Evolutionary conservation across 257 asterid species (phyloP).

Genomic region (Avicennia marina): DNA sequence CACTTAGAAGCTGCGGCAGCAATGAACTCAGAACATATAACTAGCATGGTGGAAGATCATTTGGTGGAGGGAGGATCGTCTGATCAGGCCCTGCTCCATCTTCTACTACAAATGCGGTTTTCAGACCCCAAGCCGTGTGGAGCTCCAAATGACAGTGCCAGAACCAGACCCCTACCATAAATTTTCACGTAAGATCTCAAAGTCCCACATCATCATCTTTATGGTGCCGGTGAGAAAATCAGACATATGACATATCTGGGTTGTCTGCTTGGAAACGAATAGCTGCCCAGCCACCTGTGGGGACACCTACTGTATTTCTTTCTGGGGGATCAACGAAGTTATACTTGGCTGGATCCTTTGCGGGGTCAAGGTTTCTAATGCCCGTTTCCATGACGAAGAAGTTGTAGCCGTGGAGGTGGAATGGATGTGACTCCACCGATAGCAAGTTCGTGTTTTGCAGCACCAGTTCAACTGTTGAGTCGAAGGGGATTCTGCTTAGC

Average conservation of each 20-base stretch:
- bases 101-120: constrained; percentile 55
- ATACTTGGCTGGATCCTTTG: constrained; percentile 36
- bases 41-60: constrained; percentile 51
- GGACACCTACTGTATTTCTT: constrained; percentile 53
- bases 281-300: constrained; percentile 57
- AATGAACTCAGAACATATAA: not conserved
- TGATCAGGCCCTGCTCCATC: constrained; percentile 50
- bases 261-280: constrained; percentile 53
- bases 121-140: constrained; percentile 60
- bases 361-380: constrained; percentile 37
- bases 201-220: not conserved
- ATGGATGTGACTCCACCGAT: constrained; percentile 48
- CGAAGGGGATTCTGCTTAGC: constrained; percentile 33
- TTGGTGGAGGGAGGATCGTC: constrained; percentile 46
- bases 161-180: constrained; percentile 44
- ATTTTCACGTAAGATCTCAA: not conserved
- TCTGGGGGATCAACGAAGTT: constrained; percentile 50
- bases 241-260: constrained; percentile 29
- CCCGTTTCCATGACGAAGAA: constrained; percentile 51
- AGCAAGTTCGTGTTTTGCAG: constrained; percentile 45
- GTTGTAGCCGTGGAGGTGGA: constrained; percentile 52
- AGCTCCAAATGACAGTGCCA: constrained; percentile 61
- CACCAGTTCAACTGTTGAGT: constrained; percentile 42
- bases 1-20: not conserved
- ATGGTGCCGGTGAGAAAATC: not conserved